These are phyloP conservation scores for Leishmania tropica DNA, from an alignment of 208 protist species.

Conservation along the genomic window DNA sequence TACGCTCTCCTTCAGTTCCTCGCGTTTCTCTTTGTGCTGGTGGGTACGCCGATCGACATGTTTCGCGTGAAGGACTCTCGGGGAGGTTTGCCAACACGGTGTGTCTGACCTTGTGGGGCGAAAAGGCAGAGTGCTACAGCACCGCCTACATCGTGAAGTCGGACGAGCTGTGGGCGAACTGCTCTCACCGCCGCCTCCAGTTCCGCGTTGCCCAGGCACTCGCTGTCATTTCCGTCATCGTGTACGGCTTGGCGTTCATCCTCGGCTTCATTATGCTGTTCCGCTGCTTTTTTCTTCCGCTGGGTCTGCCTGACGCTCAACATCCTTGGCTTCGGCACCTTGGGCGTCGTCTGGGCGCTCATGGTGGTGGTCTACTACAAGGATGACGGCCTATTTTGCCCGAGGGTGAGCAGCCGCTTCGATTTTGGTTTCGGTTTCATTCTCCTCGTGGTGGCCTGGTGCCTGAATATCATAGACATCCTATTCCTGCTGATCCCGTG, in stretches of 20 bases:
- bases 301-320: conserved; percentile 41
- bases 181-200: not conserved
- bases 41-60: conserved; percentile 60
- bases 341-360: conserved; percentile 31
- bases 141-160: too few species aligned
- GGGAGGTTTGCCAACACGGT: too few species aligned
- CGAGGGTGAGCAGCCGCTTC: conserved; percentile 1
- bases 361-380: conserved; percentile 36
- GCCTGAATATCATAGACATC: conserved; percentile 39
- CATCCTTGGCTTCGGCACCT: conserved; percentile 24
- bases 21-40: conserved; percentile 51
- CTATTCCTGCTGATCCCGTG: too few species aligned
- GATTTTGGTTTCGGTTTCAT: conserved; percentile 42
- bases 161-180: too few species aligned
- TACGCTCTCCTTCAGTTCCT: conserved; percentile 55
- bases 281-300: conserved; percentile 43
- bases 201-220: conserved; percentile 42
- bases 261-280: conserved; percentile 37
- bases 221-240: conserved; percentile 18
- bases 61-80: too few species aligned
- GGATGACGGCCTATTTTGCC: not conserved
- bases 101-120: not conserved
- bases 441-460: conserved; percentile 40
- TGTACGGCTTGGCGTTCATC: conserved; percentile 6
- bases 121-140: too few species aligned